phyloP scores from a whole-genome alignment of 371 early-diverging fungal species.

The Mortierella sp. region DNA sequence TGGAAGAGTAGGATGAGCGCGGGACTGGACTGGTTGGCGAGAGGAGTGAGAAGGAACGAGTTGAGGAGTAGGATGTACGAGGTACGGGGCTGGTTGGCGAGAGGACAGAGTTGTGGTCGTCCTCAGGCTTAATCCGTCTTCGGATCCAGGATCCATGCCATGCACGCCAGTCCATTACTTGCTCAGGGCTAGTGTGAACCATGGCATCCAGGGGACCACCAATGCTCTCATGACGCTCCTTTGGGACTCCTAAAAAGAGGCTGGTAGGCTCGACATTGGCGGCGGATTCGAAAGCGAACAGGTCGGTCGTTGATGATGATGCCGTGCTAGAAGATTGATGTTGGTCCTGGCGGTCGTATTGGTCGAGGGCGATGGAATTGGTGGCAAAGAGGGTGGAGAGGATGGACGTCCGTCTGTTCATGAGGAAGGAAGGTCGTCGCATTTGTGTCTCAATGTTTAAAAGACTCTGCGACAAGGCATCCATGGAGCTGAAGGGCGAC shows the following conservation, averaged over 20 bases:
- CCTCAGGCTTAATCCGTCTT: slow-evolving; percentile 20
- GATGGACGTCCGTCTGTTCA: slow-evolving; percentile 28
- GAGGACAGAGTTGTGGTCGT: neutral
- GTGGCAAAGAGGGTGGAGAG: slow-evolving; percentile 31
- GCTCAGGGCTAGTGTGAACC: neutral
- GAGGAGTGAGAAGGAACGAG: neutral
- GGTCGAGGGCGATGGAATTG: neutral
- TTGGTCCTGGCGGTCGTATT: slow-evolving; percentile 16
- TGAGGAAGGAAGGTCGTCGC: slow-evolving; percentile 49
- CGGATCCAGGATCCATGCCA: slow-evolving; percentile 40
- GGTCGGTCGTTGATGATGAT: slow-evolving; percentile 9
- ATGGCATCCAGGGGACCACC: neutral
- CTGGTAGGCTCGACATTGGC: neutral
- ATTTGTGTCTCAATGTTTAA: slow-evolving; percentile 43
- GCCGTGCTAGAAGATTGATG: neutral
- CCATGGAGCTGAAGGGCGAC: slow-evolving; percentile 11
- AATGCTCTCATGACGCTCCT: neutral
- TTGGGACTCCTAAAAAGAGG: neutral
- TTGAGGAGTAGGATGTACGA: slow-evolving; percentile 4
- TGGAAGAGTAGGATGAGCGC: slow-evolving; percentile 10
- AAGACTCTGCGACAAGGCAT: slow-evolving; percentile 36
- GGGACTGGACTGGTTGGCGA: slow-evolving; percentile 14
- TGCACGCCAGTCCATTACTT: slow-evolving; percentile 37
- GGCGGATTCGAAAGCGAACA: slow-evolving; percentile 14
- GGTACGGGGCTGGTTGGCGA: slow-evolving; percentile 11